These are phyloP conservation scores for Amylostereum areolatum DNA, from an alignment of 1,284 basidiomycete species.

Conservation along the genomic window DNA sequence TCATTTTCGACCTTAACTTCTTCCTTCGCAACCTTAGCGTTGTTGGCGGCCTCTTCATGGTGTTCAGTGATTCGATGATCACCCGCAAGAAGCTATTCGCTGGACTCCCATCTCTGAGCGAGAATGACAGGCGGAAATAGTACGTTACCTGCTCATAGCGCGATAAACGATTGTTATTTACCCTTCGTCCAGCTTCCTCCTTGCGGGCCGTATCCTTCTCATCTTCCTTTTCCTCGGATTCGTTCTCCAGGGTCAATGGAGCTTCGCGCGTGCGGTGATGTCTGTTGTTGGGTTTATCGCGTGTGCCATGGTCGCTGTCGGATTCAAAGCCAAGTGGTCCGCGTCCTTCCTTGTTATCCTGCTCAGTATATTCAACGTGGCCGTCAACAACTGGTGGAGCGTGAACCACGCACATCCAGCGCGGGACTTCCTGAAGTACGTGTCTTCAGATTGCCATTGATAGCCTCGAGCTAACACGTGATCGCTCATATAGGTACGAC, in stretches of 20 bases:
- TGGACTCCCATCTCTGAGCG: slow-evolving; percentile 84
- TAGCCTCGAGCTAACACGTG: slow-evolving; percentile 2
- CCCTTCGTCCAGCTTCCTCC: slow-evolving; percentile 69
- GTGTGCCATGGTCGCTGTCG: slow-evolving; percentile 95
- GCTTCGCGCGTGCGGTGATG: slow-evolving; percentile 77
- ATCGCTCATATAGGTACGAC: slow-evolving; percentile 55
- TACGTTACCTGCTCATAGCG: slow-evolving; percentile 34
- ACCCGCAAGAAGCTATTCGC: slow-evolving; percentile 87
- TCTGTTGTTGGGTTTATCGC: slow-evolving; percentile 88
- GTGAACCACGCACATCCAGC: slow-evolving; percentile 92
- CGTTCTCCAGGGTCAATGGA: slow-evolving; percentile 92
- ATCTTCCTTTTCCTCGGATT: slow-evolving; percentile 99
- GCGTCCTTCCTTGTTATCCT: slow-evolving; percentile 95
- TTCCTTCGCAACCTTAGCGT: slow-evolving; percentile 70
- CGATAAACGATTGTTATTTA: slow-evolving; percentile 4
- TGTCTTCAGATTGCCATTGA: slow-evolving; percentile 16
- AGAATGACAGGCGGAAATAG: slow-evolving; percentile 99
- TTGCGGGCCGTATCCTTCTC: slow-evolving; percentile 93
- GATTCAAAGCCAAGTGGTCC: slow-evolving; percentile 99
- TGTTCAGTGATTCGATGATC: slow-evolving; percentile 92
- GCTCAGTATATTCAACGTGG: slow-evolving; percentile 92
- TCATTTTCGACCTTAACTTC: slow-evolving; percentile 87
- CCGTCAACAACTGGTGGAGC: slow-evolving; percentile 99
- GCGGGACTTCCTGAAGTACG: slow-evolving; percentile 94
- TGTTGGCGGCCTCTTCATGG: slow-evolving; percentile 71